Conservation (phyloP, 2,329 filamentous ascomycete species). For the Monosporascus sp. region DNA sequence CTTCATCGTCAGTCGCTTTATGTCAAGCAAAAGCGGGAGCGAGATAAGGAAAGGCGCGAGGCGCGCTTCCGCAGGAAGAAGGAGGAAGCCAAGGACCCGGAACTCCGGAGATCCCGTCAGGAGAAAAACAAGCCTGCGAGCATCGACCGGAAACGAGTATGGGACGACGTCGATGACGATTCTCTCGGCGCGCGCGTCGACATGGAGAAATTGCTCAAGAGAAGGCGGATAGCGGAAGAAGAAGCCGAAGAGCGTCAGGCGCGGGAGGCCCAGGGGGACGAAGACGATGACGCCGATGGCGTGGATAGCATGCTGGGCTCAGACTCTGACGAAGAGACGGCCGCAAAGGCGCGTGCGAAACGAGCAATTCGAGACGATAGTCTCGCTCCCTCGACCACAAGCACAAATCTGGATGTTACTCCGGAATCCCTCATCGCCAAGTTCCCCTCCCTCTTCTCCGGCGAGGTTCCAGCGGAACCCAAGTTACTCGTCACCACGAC, state of each 20-base stretch:
- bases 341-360: constrained; percentile 39
- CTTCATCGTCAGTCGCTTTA: constrained; percentile 71
- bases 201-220: constrained; percentile 51
- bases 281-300: constrained; percentile 41
- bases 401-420: constrained; percentile 59
- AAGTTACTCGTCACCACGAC: constrained; percentile 92
- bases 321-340: constrained; percentile 32
- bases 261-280: constrained; percentile 37
- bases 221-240: constrained; percentile 45
- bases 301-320: constrained; percentile 77
- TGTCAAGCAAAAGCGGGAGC: constrained; percentile 71
- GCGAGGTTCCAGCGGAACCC: constrained; percentile 55
- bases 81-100: constrained; percentile 79
- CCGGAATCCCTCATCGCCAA: constrained; percentile 54
- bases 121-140: constrained; percentile 75
- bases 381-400: constrained; percentile 52
- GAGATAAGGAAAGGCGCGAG: constrained; percentile 69
- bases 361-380: constrained; percentile 44
- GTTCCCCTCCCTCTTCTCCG: constrained; percentile 58
- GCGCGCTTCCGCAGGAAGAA: constrained; percentile 73
- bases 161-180: constrained; percentile 70
- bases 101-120: constrained; percentile 65
- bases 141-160: constrained; percentile 81
- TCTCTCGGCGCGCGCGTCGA: constrained; percentile 51
- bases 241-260: constrained; percentile 42